Percentiles rank a stretch among this genome's conserved stretches.
Evolutionary conservation across 169 alveolate species (phyloP).

Genomic region (Toxoplasma gondii): DNA sequence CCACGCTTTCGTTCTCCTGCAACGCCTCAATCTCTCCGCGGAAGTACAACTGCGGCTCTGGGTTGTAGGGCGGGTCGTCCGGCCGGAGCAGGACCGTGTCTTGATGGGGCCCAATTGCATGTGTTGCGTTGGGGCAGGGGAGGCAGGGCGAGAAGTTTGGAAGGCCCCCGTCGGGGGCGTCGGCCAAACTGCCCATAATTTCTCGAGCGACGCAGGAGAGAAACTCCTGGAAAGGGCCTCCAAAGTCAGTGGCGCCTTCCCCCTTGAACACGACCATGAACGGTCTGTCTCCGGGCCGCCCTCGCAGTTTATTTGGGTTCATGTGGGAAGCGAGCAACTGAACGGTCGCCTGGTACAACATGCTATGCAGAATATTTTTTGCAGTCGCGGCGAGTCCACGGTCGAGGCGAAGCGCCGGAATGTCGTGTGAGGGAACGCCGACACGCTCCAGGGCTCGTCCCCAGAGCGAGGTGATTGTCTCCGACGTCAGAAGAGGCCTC

Average conservation of each 20-base stretch:
- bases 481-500: slow-evolving; percentile 68
- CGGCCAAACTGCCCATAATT: slow-evolving; percentile 82
- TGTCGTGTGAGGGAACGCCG: slow-evolving; percentile 68
- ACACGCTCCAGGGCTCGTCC: slow-evolving; percentile 70
- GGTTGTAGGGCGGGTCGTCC: slow-evolving; percentile 29
- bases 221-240: slow-evolving; percentile 93
- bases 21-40: neutral
- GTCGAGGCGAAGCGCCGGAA: slow-evolving; percentile 74
- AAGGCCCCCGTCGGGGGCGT: slow-evolving; percentile 37
- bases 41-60: slow-evolving; percentile 56
- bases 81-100: slow-evolving; percentile 85
- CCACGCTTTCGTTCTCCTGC: neutral
- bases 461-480: slow-evolving; percentile 71
- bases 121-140: slow-evolving; percentile 86
- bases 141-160: slow-evolving; percentile 75
- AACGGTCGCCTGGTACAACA: slow-evolving; percentile 80
- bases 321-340: slow-evolving; percentile 71
- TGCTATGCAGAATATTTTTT: slow-evolving; percentile 72
- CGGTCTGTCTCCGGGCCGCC: slow-evolving; percentile 86
- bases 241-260: slow-evolving; percentile 93
- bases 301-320: slow-evolving; percentile 75
- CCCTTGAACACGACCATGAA: slow-evolving; percentile 91
- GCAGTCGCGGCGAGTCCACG: slow-evolving; percentile 85
- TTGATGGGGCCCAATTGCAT: slow-evolving; percentile 88
- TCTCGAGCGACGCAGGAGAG: slow-evolving; percentile 88